Percentiles rank a stretch among this genome's conserved stretches.
Conservation (phyloP, 805 yeast genomes). For the Pichia insulana region DNA sequence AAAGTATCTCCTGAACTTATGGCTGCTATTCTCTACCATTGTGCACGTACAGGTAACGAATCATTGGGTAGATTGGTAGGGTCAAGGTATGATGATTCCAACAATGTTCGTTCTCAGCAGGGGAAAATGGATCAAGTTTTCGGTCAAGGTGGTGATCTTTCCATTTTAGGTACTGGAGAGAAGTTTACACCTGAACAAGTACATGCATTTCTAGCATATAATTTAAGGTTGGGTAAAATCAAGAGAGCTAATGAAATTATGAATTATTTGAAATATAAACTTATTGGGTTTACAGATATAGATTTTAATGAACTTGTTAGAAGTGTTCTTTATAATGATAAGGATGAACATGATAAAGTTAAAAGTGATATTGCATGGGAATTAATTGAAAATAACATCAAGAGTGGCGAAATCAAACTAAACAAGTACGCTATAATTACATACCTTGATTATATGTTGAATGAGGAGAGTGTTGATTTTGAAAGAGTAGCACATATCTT, state of each 20-base stretch:
- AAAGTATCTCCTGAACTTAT: constrained; percentile 26
- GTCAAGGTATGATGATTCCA: constrained; percentile 19
- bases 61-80: constrained; percentile 21
- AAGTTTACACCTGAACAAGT: constrained; percentile 24
- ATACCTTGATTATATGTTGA: constrained; percentile 24
- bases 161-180: constrained; percentile 12
- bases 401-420: constrained; percentile 9
- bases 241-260: constrained; percentile 25
- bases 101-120: background rate
- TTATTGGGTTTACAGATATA: constrained; percentile 18
- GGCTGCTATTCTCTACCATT: constrained; percentile 25
- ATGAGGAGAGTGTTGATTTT: constrained; percentile 17
- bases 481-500: constrained; percentile 19
- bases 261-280: constrained; percentile 19
- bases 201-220: constrained; percentile 23
- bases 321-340: constrained; percentile 17
- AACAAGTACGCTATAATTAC: constrained; percentile 23
- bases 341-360: constrained; percentile 1
- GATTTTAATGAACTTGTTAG: constrained; percentile 27
- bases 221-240: constrained; percentile 21
- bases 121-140: background rate
- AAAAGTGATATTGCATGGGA: constrained; percentile 22
- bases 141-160: constrained; percentile 8
- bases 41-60: constrained; percentile 21
- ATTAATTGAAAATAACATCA: constrained; percentile 15